phyloP scores from a whole-genome alignment of 805 yeast genomes.

The Suhomyces faveliae region DNA sequence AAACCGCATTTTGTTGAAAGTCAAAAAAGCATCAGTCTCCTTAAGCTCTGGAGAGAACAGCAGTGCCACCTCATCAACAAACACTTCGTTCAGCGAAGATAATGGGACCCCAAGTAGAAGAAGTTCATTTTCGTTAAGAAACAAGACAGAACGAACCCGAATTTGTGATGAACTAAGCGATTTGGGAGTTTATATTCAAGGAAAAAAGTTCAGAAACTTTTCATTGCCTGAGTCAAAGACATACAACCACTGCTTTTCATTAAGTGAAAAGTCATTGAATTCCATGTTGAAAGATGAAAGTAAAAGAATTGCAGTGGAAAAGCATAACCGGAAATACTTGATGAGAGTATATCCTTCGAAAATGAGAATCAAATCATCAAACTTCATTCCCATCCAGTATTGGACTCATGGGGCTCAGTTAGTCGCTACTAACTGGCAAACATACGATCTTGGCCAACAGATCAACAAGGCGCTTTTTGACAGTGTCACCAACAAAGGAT shows the following conservation, averaged over 20 bases:
- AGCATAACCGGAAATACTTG: slow-evolving; percentile 73
- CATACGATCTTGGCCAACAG: slow-evolving; percentile 86
- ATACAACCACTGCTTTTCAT: slow-evolving; percentile 78
- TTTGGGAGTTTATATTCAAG: slow-evolving; percentile 72
- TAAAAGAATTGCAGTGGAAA: slow-evolving; percentile 55
- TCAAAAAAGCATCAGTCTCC: slow-evolving; percentile 53
- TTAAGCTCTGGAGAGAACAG: slow-evolving; percentile 15
- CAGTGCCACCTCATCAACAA: slow-evolving; percentile 34
- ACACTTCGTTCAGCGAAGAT: slow-evolving; percentile 44
- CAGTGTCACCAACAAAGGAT: slow-evolving; percentile 61
- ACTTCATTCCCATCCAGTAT: slow-evolving; percentile 72
- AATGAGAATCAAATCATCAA: slow-evolving; percentile 70
- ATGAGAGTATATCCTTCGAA: slow-evolving; percentile 89
- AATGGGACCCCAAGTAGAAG: slow-evolving; percentile 16
- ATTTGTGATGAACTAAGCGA: slow-evolving; percentile 47
- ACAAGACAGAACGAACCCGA: slow-evolving; percentile 21
- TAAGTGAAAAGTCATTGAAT: slow-evolving; percentile 70
- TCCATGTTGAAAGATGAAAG: slow-evolving; percentile 62
- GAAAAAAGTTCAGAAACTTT: slow-evolving; percentile 75
- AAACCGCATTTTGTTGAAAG: slow-evolving; percentile 73
- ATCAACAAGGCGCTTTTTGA: slow-evolving; percentile 81
- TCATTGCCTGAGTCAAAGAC: slow-evolving; percentile 84
- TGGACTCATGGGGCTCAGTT: slow-evolving; percentile 90
- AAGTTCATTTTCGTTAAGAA: slow-evolving; percentile 20
- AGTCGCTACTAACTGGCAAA: slow-evolving; percentile 98